Conservation (phyloP, 2,329 filamentous ascomycete genomes). For the Penicillium sp. region DNA sequence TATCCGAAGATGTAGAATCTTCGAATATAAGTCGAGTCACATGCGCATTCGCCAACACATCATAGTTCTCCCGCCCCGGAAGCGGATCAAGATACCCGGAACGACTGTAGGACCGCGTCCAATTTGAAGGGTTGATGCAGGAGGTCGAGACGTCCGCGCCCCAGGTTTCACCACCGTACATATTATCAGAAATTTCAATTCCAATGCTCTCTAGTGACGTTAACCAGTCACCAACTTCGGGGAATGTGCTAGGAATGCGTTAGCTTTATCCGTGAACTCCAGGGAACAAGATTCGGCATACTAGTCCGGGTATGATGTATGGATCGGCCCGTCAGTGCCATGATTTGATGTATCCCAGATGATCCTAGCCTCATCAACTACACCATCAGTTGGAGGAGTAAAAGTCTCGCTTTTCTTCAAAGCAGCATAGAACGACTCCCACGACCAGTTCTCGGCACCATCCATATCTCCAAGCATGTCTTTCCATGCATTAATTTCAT, state of each 20-base stretch:
- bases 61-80: constrained; percentile 32
- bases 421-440: constrained; percentile 35
- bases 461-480: constrained; percentile 35
- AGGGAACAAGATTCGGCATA: constrained; percentile 7
- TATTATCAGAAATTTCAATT: constrained; percentile 26
- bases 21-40: constrained; percentile 34
- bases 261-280: not conserved
- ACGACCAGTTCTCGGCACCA: constrained; percentile 36
- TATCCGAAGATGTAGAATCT: constrained; percentile 21
- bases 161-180: constrained; percentile 33
- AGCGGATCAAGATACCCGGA: constrained; percentile 38
- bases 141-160: constrained; percentile 37
- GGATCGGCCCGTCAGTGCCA: constrained; percentile 26
- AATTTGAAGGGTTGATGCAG: constrained; percentile 35
- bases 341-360: constrained; percentile 24
- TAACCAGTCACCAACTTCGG: constrained; percentile 28
- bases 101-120: constrained; percentile 38
- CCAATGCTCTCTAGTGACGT: constrained; percentile 23
- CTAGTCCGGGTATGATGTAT: constrained; percentile 28
- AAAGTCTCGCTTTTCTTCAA: constrained; percentile 34
- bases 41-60: constrained; percentile 32
- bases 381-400: constrained; percentile 16
- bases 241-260: constrained; percentile 26
- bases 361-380: constrained; percentile 24
- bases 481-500: constrained; percentile 36